Evolutionary conservation across 257 asterid genomes (phyloP).

Genomic region (Solanum clarkiae): DNA sequence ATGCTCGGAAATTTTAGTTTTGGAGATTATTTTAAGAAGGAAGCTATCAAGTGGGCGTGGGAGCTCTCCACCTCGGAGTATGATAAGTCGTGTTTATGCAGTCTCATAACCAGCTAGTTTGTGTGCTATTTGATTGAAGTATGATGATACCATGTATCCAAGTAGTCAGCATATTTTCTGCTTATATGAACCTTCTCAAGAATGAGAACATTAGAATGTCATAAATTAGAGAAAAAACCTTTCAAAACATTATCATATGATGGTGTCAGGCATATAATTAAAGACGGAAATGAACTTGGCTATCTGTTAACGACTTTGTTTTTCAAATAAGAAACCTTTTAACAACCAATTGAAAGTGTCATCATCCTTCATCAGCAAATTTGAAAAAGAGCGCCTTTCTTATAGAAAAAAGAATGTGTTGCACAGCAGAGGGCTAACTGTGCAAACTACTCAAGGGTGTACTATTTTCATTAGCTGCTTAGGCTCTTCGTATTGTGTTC

Average conservation of each 20-base stretch:
- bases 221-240: not conserved
- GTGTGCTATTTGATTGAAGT: not conserved
- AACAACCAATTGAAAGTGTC: not conserved
- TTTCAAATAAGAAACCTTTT: not conserved
- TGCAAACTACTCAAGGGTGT: not conserved
- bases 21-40: slow-evolving; percentile 92
- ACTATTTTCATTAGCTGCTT: not conserved
- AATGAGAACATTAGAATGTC: not conserved
- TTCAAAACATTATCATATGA: not conserved
- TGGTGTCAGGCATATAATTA: not conserved
- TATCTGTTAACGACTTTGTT: not conserved
- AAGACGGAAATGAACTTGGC: not conserved
- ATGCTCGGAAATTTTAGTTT: slow-evolving; percentile 98
- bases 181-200: not conserved
- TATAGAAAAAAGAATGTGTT: not conserved
- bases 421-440: not conserved
- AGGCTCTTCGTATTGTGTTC: not conserved
- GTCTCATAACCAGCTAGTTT: not conserved
- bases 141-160: not conserved
- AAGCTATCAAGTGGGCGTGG: slow-evolving; percentile 97
- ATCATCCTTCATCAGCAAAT: not conserved
- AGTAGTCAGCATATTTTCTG: not conserved
- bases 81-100: slow-evolving; percentile 3
- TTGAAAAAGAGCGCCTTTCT: not conserved
- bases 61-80: slow-evolving; percentile 83